Conservation (phyloP, 1,284 basidiomycete species). For the Rugosomyces carneus region DNA sequence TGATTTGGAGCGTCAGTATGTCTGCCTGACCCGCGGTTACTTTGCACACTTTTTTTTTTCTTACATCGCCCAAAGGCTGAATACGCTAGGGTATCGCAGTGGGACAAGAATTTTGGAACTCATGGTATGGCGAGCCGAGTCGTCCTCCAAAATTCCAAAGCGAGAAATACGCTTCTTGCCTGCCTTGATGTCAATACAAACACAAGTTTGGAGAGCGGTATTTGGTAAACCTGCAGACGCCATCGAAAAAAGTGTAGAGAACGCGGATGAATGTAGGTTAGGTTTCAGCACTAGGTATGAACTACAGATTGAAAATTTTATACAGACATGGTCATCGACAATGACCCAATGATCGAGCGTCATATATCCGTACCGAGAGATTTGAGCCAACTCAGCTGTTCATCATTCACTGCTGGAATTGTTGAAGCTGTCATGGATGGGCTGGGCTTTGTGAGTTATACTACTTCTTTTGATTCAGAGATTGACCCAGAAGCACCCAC, state of each 20-base stretch:
- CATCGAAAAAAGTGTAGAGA: conserved; percentile 93
- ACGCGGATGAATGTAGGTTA: conserved; percentile 85
- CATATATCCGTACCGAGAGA: conserved; percentile 93
- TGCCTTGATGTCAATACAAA: conserved; percentile 87
- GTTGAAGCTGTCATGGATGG: conserved; percentile 97
- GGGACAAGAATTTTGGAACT: conserved; percentile 80
- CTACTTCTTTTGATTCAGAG: conserved; percentile 1
- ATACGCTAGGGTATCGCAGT: conserved; percentile 85
- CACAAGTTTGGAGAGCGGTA: conserved; percentile 89
- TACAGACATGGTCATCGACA: conserved; percentile 98
- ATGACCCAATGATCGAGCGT: conserved; percentile 88
- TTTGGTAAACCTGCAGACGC: conserved; percentile 93
- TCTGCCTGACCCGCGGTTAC: conserved; percentile 1
- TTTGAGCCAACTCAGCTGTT: conserved; percentile 90
- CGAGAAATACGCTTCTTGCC: conserved; percentile 85
- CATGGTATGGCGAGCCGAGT: conserved; percentile 68
- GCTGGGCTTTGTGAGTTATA: conserved; percentile 79
- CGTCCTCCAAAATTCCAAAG: conserved; percentile 73
- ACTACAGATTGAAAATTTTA: conserved; percentile 2
- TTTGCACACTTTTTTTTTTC: conserved; percentile 1
- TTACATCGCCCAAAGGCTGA: conserved; percentile 53
- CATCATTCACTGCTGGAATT: conserved; percentile 94
- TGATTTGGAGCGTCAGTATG: conserved; percentile 82
- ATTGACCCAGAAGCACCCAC: conserved; percentile 4
- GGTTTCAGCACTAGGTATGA: background rate